A percentile compares a stretch with the other conserved stretches of the same genome.
Conservation (phyloP, 495 filamentous ascomycete genomes). For the Neurospora cerealis region DNA sequence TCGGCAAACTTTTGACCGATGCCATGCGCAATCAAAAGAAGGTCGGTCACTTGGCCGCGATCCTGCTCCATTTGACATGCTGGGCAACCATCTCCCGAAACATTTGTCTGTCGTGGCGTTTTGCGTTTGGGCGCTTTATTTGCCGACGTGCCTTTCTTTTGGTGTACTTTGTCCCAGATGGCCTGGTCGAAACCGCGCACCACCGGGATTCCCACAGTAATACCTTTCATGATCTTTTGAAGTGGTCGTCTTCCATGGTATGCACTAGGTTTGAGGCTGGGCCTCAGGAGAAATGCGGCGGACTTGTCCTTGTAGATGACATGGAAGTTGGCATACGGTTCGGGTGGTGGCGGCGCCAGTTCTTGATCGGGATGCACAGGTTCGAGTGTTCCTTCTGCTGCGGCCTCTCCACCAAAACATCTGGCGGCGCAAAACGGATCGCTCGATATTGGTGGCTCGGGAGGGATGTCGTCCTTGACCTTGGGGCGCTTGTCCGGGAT, state of each 20-base stretch:
- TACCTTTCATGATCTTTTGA: constrained; percentile 73
- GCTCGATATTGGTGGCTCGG: constrained; percentile 40
- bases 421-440: constrained; percentile 45
- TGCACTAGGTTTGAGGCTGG: constrained; percentile 66
- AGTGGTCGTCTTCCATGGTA: constrained; percentile 72
- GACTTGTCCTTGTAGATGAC: constrained; percentile 71
- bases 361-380: constrained; percentile 31
- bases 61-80: constrained; percentile 48
- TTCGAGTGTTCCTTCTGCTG: constrained; percentile 39
- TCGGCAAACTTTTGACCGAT: constrained; percentile 97
- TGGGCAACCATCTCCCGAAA: constrained; percentile 24
- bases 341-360: constrained; percentile 14
- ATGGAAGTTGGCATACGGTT: constrained; percentile 54
- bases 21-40: constrained; percentile 85
- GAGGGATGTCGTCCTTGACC: constrained; percentile 16
- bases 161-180: constrained; percentile 66
- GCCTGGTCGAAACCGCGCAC: constrained; percentile 75
- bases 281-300: constrained; percentile 70
- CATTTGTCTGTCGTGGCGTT: constrained; percentile 3
- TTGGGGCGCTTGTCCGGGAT: constrained; percentile 31
- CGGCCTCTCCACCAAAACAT: constrained; percentile 46
- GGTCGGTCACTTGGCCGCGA: constrained; percentile 67
- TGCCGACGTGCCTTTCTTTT: constrained; percentile 25
- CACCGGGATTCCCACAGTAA: constrained; percentile 73
- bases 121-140: constrained; percentile 31